Evolutionary conservation across 495 filamentous ascomycete genomes (phyloP).

Genomic region (Patellaria atrata): DNA sequence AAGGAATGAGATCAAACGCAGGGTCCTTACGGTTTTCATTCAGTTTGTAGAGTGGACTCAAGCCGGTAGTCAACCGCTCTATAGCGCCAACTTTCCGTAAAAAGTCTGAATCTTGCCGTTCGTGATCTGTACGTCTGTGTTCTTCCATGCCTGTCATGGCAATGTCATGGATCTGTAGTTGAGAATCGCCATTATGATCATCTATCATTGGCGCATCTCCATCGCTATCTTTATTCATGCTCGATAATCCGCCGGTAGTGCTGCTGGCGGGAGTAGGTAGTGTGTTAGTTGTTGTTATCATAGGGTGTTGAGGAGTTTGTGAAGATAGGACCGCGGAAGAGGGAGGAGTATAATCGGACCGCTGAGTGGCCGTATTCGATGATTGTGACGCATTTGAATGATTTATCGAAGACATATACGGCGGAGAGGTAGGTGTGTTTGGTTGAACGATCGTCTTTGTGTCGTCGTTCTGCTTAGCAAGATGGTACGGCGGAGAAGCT

Average conservation of each 20-base stretch:
- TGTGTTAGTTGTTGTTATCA: slow-evolving; percentile 16
- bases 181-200: too few species aligned
- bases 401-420: slow-evolving; percentile 19
- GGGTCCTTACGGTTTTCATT: slow-evolving; percentile 27
- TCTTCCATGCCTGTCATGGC: slow-evolving; percentile 8
- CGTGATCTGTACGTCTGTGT: slow-evolving; percentile 27
- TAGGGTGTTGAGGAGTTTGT: slow-evolving; percentile 17
- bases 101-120: slow-evolving; percentile 22
- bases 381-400: slow-evolving; percentile 20
- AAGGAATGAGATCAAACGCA: slow-evolving; percentile 11
- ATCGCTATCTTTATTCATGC: slow-evolving; percentile 23
- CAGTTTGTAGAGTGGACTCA: slow-evolving; percentile 25
- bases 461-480: slow-evolving; percentile 15
- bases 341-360: slow-evolving; percentile 25
- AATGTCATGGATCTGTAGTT: not conserved
- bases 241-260: slow-evolving; percentile 21
- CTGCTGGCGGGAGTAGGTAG: slow-evolving; percentile 34
- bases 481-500: slow-evolving; percentile 23
- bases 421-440: slow-evolving; percentile 28
- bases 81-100: slow-evolving; percentile 1
- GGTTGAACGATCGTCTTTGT: slow-evolving; percentile 23
- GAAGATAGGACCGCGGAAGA: slow-evolving; percentile 18
- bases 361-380: slow-evolving; percentile 19
- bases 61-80: slow-evolving; percentile 10
- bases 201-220: slow-evolving; percentile 27